Evolutionary conservation across 257 asterid genomes (phyloP).

Genomic region (Eucommia ulmoides): DNA sequence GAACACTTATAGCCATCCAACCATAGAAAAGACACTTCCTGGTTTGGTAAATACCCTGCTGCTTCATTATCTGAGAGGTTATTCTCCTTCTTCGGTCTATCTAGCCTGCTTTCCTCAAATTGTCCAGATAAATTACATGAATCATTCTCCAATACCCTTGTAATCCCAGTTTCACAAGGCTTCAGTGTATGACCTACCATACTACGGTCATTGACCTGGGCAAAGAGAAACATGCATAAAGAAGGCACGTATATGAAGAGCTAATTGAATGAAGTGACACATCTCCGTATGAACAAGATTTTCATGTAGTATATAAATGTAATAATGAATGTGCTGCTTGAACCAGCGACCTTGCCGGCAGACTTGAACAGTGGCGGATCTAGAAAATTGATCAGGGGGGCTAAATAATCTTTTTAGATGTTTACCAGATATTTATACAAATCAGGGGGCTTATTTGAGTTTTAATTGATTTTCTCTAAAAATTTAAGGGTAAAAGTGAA

Average conservation of each 20-base stretch:
- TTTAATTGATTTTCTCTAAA: too few species aligned
- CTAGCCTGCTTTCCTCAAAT: conserved; percentile 16
- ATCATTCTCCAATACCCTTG: conserved; percentile 12
- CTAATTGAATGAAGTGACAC: too few species aligned
- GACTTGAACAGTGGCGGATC: too few species aligned
- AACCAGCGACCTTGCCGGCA: too few species aligned
- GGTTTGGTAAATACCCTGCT: conserved; percentile 21
- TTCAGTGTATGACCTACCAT: conserved; percentile 7
- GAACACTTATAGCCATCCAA: conserved; percentile 73
- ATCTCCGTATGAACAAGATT: too few species aligned
- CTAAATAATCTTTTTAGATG: too few species aligned
- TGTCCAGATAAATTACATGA: conserved; percentile 11
- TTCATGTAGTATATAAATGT: too few species aligned
- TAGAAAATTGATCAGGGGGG: too few species aligned
- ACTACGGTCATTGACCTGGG: conserved; percentile 26
- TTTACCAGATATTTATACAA: too few species aligned
- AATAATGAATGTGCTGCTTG: too few species aligned
- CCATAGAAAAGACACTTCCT: conserved; percentile 36
- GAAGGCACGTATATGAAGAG: not conserved
- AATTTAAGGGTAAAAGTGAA: too few species aligned
- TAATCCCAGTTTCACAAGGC: conserved; percentile 8
- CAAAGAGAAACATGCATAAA: conserved; percentile 1
- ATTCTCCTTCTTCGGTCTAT: conserved; percentile 3
- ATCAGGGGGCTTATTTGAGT: too few species aligned
- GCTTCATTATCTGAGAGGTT: conserved; percentile 17